Evolutionary conservation across 345 rosid species (phyloP).

Genomic region (Sisymbrium irio): DNA sequence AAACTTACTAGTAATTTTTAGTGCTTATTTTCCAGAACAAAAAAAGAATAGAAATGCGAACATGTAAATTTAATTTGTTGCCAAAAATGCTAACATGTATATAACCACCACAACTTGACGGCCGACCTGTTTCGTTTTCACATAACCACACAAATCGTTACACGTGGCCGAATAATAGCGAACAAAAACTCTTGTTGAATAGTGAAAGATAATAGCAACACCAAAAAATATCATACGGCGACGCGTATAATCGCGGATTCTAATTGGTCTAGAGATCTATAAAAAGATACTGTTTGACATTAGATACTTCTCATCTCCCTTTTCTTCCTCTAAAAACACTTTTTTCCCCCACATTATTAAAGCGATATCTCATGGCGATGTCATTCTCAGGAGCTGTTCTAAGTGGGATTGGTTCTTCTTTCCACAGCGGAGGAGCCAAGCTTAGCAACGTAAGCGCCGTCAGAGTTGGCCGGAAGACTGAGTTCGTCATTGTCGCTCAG

Average conservation of each 20-base stretch:
- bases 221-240: slow-evolving; percentile 11
- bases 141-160: not conserved
- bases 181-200: not conserved
- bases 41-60: not conserved
- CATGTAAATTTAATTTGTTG: not conserved
- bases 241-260: slow-evolving; percentile 10
- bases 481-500: slow-evolving; percentile 14
- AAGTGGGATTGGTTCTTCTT: slow-evolving; percentile 19
- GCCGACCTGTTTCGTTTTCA: slow-evolving; percentile 15
- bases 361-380: slow-evolving; percentile 20
- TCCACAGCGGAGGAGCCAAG: slow-evolving; percentile 7
- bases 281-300: slow-evolving; percentile 2
- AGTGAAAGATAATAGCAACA: not conserved
- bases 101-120: slow-evolving; percentile 22
- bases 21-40: not conserved
- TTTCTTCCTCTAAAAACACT: not conserved
- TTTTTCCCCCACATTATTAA: not conserved
- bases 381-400: slow-evolving; percentile 32
- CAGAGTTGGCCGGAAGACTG: slow-evolving; percentile 8
- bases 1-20: not conserved
- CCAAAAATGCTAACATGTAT: slow-evolving; percentile 9
- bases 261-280: slow-evolving; percentile 14
- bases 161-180: slow-evolving; percentile 11
- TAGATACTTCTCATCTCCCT: slow-evolving; percentile 18
- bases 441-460: not conserved